Conservation (phyloP, 1,284 basidiomycete genomes). For the Apiotrichum brassicae region DNA sequence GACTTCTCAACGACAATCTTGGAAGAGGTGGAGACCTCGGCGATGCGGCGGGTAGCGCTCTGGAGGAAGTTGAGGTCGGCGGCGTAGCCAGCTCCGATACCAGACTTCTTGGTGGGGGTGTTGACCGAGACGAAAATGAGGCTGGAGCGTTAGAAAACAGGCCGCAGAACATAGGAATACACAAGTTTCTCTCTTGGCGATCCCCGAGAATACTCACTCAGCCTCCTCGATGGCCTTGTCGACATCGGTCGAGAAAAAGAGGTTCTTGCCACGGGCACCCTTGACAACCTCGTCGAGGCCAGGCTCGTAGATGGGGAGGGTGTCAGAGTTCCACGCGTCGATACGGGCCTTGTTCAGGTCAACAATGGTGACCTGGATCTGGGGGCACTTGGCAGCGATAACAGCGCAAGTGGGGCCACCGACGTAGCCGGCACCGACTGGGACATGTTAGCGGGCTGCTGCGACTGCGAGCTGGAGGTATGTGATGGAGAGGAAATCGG, state of each 20-base stretch:
- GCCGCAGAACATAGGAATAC: no score
- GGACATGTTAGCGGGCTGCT: not conserved
- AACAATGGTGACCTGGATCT: constrained; percentile 93
- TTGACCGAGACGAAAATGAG: constrained; percentile 62
- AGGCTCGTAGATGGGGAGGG: constrained; percentile 80
- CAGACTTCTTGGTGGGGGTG: constrained; percentile 96
- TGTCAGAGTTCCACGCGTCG: constrained; percentile 83
- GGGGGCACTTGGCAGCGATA: constrained; percentile 60
- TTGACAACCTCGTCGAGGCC: constrained; percentile 92
- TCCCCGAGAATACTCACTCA: constrained; percentile 51
- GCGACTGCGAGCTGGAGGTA: no score
- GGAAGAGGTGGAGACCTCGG: constrained; percentile 76
- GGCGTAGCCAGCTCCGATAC: constrained; percentile 94
- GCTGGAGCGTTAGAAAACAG: constrained; percentile 16
- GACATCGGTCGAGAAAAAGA: constrained; percentile 95
- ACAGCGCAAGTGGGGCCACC: constrained; percentile 93
- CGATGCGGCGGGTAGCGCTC: constrained; percentile 90
- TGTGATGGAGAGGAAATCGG: no score
- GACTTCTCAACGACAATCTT: constrained; percentile 99
- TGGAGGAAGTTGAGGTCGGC: constrained; percentile 98
- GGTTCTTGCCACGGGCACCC: constrained; percentile 80
- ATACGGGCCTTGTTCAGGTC: constrained; percentile 92
- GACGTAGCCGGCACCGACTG: constrained; percentile 94
- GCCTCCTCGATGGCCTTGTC: constrained; percentile 89
- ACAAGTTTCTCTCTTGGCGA: not conserved